phyloP scores from a whole-genome alignment of 2,329 filamentous ascomycete species.

The Aspergillus japonicus region DNA sequence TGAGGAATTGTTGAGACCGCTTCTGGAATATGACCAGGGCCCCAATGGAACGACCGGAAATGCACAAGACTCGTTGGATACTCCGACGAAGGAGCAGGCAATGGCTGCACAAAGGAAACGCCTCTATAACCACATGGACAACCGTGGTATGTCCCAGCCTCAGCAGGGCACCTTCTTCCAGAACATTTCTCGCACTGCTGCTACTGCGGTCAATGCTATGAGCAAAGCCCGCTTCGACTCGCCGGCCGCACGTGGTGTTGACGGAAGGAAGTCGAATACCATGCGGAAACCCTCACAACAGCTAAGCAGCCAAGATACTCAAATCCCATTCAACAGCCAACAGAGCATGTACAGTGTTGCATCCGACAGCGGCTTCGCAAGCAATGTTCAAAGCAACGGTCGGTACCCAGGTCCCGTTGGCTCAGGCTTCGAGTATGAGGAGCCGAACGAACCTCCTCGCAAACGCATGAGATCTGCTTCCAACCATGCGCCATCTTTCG shows the following conservation, averaged over 20 bases:
- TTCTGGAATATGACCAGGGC: slow-evolving; percentile 51
- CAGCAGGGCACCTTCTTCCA: slow-evolving; percentile 90
- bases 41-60: slow-evolving; percentile 61
- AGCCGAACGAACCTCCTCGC: slow-evolving; percentile 71
- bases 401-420: slow-evolving; percentile 32
- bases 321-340: slow-evolving; percentile 73
- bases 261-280: slow-evolving; percentile 65
- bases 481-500: slow-evolving; percentile 45
- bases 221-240: slow-evolving; percentile 95
- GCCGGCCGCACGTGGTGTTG: slow-evolving; percentile 66
- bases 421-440: slow-evolving; percentile 53
- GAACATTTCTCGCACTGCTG: slow-evolving; percentile 91
- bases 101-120: slow-evolving; percentile 95
- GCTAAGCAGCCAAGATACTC: slow-evolving; percentile 60
- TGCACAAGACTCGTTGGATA: slow-evolving; percentile 77
- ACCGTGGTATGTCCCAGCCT: slow-evolving; percentile 59
- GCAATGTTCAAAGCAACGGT: slow-evolving; percentile 59
- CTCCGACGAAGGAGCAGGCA: slow-evolving; percentile 96
- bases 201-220: slow-evolving; percentile 90
- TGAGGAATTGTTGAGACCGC: slow-evolving; percentile 47
- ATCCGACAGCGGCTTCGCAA: slow-evolving; percentile 72
- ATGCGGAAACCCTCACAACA: slow-evolving; percentile 69
- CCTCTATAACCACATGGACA: slow-evolving; percentile 78
- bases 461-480: slow-evolving; percentile 68
- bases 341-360: slow-evolving; percentile 69